Evolutionary conservation across 371 early-diverging fungal genomes (phyloP).

Genomic region (Capillidium heterosporum): DNA sequence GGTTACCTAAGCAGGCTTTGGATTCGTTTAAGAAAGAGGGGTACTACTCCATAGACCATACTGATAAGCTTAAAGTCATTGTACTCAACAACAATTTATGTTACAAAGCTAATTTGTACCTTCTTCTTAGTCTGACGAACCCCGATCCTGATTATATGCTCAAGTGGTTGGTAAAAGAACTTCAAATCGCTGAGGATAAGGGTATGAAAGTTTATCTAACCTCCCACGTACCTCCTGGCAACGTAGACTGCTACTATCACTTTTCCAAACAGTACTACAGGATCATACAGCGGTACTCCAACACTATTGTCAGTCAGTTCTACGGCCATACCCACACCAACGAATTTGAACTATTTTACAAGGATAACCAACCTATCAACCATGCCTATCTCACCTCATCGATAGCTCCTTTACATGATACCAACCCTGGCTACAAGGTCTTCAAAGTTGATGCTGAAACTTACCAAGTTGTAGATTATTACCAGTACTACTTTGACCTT

Average conservation of each 20-base stretch:
- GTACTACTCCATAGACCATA: conserved; percentile 7
- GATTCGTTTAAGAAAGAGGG: conserved; percentile 2
- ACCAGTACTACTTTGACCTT: conserved; percentile 8
- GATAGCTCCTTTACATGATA: conserved; percentile 5
- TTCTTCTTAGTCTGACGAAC: neutral
- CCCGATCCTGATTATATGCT: conserved; percentile 9
- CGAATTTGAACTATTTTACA: conserved; percentile 8
- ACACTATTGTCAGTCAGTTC: conserved; percentile 9
- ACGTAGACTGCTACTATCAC: conserved; percentile 4
- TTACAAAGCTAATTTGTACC: conserved; percentile 4
- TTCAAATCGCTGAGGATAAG: conserved; percentile 4
- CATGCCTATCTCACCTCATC: conserved; percentile 9
- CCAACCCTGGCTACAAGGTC: conserved; percentile 8
- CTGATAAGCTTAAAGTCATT: conserved; percentile 2
- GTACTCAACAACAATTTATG: conserved; percentile 7
- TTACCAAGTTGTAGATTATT: conserved; percentile 8
- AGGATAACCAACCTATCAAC: neutral
- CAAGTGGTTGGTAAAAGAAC: conserved; percentile 7
- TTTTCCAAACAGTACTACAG: conserved; percentile 1
- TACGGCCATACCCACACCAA: conserved; percentile 10
- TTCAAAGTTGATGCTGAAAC: conserved; percentile 7
- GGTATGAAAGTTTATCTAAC: conserved; percentile 8
- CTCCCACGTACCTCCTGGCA: neutral
- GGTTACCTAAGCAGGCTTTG: conserved; percentile 3
- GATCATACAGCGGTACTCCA: conserved; percentile 6